phyloP scores from a whole-genome alignment of 1,284 basidiomycete species.

The Leucoagaricus sp. region DNA sequence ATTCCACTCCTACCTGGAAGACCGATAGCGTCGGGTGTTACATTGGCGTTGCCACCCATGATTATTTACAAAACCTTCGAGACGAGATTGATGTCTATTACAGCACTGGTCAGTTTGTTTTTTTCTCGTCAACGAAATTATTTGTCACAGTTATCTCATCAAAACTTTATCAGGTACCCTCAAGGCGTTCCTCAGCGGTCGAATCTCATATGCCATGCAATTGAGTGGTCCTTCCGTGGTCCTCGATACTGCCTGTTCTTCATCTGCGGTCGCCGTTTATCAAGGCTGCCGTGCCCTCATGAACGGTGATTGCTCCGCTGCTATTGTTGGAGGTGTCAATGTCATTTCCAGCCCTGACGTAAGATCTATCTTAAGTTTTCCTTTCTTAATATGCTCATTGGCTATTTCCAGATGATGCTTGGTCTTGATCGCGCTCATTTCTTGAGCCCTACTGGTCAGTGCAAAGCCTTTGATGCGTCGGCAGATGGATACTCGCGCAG shows the following conservation, averaged over 20 bases:
- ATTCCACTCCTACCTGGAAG: conserved; percentile 49
- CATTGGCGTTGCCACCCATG: conserved; percentile 67
- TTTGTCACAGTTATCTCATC: neutral
- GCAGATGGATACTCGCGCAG: conserved; percentile 73
- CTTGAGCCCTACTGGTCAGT: conserved; percentile 65
- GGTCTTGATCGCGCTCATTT: conserved; percentile 73
- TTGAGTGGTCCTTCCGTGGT: conserved; percentile 70
- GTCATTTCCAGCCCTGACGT: conserved; percentile 72
- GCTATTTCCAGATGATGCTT: conserved; percentile 56
- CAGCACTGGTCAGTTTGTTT: conserved; percentile 53
- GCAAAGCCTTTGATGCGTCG: conserved; percentile 68
- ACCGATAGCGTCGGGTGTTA: conserved; percentile 63
- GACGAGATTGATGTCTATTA: conserved; percentile 70
- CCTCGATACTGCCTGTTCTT: conserved; percentile 74
- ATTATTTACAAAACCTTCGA: conserved; percentile 66
- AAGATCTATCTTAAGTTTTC: conserved; percentile 25
- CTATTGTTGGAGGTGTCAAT: conserved; percentile 75
- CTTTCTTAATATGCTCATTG: conserved; percentile 5
- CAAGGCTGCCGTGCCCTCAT: conserved; percentile 66
- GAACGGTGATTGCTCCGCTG: conserved; percentile 64
- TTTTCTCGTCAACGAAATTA: neutral
- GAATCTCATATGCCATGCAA: conserved; percentile 67
- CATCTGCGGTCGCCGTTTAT: conserved; percentile 65
- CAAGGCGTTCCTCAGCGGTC: conserved; percentile 67
- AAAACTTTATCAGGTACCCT: conserved; percentile 52